A percentile compares a stretch with the other conserved stretches of the same genome.
These are phyloP conservation scores for Cordyceps militaris DNA, from an alignment of 2,329 filamentous ascomycete species.

Conservation along the genomic window DNA sequence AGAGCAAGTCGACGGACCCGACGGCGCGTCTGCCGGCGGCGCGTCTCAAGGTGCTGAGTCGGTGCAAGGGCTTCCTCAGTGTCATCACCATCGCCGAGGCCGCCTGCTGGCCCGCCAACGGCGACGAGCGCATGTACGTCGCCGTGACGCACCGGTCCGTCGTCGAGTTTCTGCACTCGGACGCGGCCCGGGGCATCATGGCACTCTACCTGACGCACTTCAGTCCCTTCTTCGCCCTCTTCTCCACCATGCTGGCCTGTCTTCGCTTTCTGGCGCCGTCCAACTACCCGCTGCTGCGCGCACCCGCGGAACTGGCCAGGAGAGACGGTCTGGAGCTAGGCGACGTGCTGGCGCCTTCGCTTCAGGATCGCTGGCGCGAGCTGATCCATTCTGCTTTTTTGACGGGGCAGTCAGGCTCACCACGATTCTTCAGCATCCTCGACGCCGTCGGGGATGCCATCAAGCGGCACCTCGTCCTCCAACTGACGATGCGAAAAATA, in stretches of 20 bases:
- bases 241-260: neutral
- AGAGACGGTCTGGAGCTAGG: neutral
- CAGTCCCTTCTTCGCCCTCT: neutral
- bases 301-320: neutral
- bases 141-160: slow-evolving; percentile 4
- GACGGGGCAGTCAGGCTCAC: neutral
- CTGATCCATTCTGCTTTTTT: neutral
- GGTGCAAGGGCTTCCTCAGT: neutral
- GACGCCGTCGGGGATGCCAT: slow-evolving; percentile 4
- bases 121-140: neutral
- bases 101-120: neutral
- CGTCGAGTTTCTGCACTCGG: neutral
- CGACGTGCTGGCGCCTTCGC: neutral
- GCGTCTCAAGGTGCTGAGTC: neutral
- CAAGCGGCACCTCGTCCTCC: neutral
- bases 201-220: neutral
- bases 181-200: neutral
- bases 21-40: neutral
- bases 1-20: neutral
- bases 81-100: neutral
- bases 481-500: neutral
- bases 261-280: neutral
- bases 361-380: neutral
- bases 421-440: neutral
- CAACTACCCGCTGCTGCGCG: neutral